Percentiles rank a stretch among this genome's conserved stretches.
phyloP scores from a whole-genome alignment of 306 rosid genomes.

The Prunus fruticosa region DNA sequence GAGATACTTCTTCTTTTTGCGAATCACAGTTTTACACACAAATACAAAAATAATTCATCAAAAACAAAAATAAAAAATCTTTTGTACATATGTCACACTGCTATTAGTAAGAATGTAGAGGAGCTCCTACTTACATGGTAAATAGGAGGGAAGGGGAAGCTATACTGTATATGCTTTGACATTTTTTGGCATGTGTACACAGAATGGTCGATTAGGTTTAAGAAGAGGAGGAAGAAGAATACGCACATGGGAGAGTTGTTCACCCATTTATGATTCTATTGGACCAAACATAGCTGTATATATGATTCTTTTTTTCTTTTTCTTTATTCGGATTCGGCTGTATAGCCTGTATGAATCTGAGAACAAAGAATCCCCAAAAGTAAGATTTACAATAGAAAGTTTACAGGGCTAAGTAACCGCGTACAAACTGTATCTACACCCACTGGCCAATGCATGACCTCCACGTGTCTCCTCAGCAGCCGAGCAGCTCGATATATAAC shows the following conservation, averaged over 20 bases:
- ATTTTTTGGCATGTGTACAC: no score
- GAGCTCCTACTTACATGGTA: no score
- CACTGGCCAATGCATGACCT: not conserved
- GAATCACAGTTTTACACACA: no score
- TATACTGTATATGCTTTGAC: no score
- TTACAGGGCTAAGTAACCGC: slow-evolving; percentile 38
- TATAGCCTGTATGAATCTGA: slow-evolving; percentile 9
- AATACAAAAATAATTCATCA: no score
- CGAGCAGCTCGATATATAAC: slow-evolving; percentile 14
- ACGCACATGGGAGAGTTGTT: not conserved
- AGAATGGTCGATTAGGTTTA: no score
- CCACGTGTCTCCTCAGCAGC: slow-evolving; percentile 13
- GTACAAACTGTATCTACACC: not conserved
- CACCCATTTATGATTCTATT: not conserved
- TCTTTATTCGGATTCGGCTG: not conserved
- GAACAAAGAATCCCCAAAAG: not conserved
- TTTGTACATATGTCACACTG: no score
- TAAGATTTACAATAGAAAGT: not conserved
- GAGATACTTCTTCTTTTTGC: accelerated
- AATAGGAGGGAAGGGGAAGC: no score
- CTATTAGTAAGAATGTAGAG: no score
- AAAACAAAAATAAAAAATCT: no score
- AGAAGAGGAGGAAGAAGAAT: not conserved
- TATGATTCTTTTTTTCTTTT: not conserved
- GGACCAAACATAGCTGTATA: not conserved